Evolutionary conservation across 2,329 filamentous ascomycete species (phyloP), one percentile per base, ranked within the genome.

Genomic region (Fonsecaea monophora): DNA sequence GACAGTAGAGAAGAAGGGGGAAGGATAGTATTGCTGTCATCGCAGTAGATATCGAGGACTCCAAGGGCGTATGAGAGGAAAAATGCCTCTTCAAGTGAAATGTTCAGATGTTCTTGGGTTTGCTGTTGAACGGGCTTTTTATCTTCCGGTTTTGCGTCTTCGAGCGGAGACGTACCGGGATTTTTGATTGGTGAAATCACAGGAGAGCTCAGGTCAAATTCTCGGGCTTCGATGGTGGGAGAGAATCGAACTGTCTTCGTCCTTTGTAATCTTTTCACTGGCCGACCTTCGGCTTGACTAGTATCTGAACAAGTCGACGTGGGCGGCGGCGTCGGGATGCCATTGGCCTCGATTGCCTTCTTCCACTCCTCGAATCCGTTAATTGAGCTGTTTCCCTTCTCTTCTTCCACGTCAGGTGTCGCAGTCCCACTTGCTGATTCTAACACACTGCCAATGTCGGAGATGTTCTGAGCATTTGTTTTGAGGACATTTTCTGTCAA

Each of bases 41-140:
- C 76, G 18, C 70, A 68, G 67, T 76, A 80, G 12, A 98, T 83
- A 2, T 84, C 80, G 8, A 99, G 84, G 3, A 86, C 86, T 0
- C 94, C 94, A 0, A 99, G 82, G 0, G 86, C 90, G 75, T 96
- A 98, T 4, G 83, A 84, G 9, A 99, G 85, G 77, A 97, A 99
- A 79, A 98, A 96, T 0, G 93, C 90, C 78, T 99, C 95, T 77
- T 97, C 93, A 0, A 90, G 86, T 2, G 90, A 93, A 8, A 99
- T 84, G 76, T 98, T 95, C n/a, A 97, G 87, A 75, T 97, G 93
- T 74, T 99, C 95, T 79, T 90, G 78, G 80, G 87, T 81, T 64
- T 82, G 73, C 21, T 64, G 68, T 38, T 25, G 50, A 15, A 80
- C 56, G 0, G 67, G 66, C 21, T 71, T 65, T 40, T 78, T 73